Evolutionary conservation across 352 stramenopile species (phyloP), one percentile per base, ranked within the genome.

Genomic region (Phytophthora fragariae): DNA sequence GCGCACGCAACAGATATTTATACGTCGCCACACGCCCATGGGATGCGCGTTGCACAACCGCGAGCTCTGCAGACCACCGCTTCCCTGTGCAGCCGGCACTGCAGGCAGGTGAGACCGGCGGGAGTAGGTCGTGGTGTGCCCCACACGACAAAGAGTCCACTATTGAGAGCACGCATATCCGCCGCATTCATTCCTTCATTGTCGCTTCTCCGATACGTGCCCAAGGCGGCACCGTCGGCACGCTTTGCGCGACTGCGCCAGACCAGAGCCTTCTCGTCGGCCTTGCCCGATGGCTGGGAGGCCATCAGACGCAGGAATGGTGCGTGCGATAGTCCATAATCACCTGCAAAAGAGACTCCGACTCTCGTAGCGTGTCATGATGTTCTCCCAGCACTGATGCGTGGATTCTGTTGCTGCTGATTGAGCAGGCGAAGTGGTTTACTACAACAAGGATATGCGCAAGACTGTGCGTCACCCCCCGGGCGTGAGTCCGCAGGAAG

Each of bases 401-500:
- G 44, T n/a, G 17, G 5, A n/a, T 50, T 11, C 39, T 29, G 15
- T 55, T 14, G 37, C 21, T 57, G 33, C n/a, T 50, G 44, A 11
- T 55, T 7, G 19, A 73, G 39, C 50, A 93, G 85, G 84, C 12
- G 76, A 85, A 19, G 70, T 90, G 27, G 84, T 92, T 60, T 93
- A 86, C 57, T 93, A 91, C 70, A 91, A 91, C 31, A 75, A 81
- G 21, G 63, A 80, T 6, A 65, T 92, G 17, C 81, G 81, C 9
- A 92, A 90, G 66, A 92, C 84, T 15, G 83, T 93, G 39, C 81
- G 81, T 17, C 59, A 86, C 29, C 61, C 91, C 2, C 83, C 84
- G 19, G 83, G 77, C 3, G 63, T 86, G 9, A 57, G 69, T n/a
- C 56, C 47, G 6, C 57, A 72, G 39, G 17, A 14, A 14, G 49